phyloP scores from a whole-genome alignment of 139 green algal species.

The Coelastrella sp. region DNA sequence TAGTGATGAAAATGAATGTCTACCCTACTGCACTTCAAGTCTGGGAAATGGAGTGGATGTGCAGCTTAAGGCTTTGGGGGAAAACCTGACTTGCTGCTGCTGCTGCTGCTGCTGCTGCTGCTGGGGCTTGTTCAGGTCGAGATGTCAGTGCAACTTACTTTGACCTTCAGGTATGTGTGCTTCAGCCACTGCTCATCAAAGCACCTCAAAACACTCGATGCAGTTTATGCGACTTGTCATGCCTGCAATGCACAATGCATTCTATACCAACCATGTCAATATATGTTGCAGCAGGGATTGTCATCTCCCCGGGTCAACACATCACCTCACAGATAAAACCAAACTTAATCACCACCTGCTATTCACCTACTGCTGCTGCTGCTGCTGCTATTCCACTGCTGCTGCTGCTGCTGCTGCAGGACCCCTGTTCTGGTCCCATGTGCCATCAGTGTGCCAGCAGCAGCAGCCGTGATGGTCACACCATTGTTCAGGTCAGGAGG shows the following conservation, averaged over 20 bases:
- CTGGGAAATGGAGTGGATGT: too few species aligned
- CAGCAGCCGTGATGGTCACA: neutral
- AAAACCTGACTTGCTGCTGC: neutral
- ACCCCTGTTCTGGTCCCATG: conserved; percentile 24
- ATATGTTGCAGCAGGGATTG: neutral
- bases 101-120: conserved; percentile 15
- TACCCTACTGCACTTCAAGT: neutral
- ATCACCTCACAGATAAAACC: neutral
- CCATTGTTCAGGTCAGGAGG: conserved; percentile 59
- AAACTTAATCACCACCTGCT: too few species aligned
- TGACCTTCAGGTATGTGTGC: conserved; percentile 22
- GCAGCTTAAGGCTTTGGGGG: neutral
- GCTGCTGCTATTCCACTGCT: neutral
- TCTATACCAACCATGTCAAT: neutral
- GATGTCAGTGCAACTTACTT: conserved; percentile 43
- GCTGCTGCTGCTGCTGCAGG: conserved; percentile 6
- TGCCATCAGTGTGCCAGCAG: conserved; percentile 8
- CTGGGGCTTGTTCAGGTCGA: conserved; percentile 1
- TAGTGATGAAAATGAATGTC: neutral
- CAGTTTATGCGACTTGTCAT: too few species aligned
- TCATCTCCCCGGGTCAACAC: neutral
- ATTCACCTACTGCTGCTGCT: neutral
- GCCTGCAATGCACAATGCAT: neutral
- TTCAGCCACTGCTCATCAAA: too few species aligned
- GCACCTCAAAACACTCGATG: neutral